phyloP scores from a whole-genome alignment of 441 rosid species.

The Bruguiera hainesii region DNA sequence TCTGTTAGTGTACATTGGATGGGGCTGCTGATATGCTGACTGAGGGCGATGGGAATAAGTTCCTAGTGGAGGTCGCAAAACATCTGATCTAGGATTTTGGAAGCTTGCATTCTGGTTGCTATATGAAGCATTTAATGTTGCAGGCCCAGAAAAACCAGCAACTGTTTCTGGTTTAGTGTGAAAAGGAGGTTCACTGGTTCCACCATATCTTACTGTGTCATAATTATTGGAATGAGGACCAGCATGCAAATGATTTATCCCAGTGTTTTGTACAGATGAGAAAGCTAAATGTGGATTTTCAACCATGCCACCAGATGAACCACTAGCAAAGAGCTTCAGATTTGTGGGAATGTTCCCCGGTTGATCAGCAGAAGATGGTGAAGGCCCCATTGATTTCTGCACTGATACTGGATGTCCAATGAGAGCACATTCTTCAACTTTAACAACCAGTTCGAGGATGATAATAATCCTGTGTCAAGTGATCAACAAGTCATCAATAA shows the following conservation, averaged over 20 bases:
- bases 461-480: conserved; percentile 56
- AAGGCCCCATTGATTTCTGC: conserved; percentile 31
- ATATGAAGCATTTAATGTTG: conserved; percentile 29
- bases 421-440: conserved; percentile 35
- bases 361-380: conserved; percentile 32
- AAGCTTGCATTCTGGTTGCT: conserved; percentile 33
- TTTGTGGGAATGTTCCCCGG: conserved; percentile 21
- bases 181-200: conserved; percentile 28
- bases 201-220: conserved; percentile 35
- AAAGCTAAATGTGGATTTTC: conserved; percentile 31
- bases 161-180: conserved; percentile 34
- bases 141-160: conserved; percentile 33
- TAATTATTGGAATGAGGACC: conserved; percentile 23
- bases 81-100: conserved; percentile 38
- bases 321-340: conserved; percentile 26
- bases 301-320: conserved; percentile 21
- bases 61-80: conserved; percentile 31
- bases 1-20: conserved; percentile 52
- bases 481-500: neutral
- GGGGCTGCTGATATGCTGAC: conserved; percentile 46
- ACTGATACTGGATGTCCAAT: conserved; percentile 48
- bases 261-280: conserved; percentile 32
- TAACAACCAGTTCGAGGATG: conserved; percentile 51
- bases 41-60: conserved; percentile 31
- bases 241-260: conserved; percentile 34